These are phyloP conservation scores for Cynara cardunculus DNA, from an alignment of 129 eudicot genomes.

Conservation along the genomic window DNA sequence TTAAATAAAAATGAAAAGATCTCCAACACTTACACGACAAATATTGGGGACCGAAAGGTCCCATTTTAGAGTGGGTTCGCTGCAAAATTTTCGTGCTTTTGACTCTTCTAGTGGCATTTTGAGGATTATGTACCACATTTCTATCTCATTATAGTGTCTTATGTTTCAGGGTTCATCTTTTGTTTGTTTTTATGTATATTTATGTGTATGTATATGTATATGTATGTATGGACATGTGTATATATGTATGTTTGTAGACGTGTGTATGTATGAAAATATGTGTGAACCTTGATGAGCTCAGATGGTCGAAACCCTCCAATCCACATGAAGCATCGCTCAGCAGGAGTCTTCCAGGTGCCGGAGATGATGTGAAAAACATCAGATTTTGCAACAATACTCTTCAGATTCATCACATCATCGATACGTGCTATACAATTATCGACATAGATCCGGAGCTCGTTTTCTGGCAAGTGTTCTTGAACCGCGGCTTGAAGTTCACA, in stretches of 20 bases:
- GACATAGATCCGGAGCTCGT: slow-evolving; percentile 73
- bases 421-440: slow-evolving; percentile 81
- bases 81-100: slow-evolving; percentile 25
- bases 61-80: slow-evolving; percentile 27
- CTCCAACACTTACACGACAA: slow-evolving; percentile 31
- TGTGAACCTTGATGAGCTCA: slow-evolving; percentile 71
- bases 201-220: neutral
- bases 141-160: slow-evolving; percentile 20
- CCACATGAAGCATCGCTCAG: slow-evolving; percentile 99
- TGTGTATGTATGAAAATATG: neutral
- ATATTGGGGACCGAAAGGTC: slow-evolving; percentile 20
- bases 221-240: no score
- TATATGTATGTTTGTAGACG: neutral
- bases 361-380: slow-evolving; percentile 90
- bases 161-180: neutral
- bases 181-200: neutral
- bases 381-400: slow-evolving; percentile 67
- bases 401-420: slow-evolving; percentile 75
- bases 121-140: slow-evolving; percentile 23
- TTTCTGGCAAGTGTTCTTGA: slow-evolving; percentile 87
- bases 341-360: slow-evolving; percentile 96
- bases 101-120: slow-evolving; percentile 28
- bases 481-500: slow-evolving; percentile 84
- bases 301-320: slow-evolving; percentile 98
- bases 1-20: neutral